phyloP scores from a whole-genome alignment of 805 yeast species.

The Naumovozyma baii region DNA sequence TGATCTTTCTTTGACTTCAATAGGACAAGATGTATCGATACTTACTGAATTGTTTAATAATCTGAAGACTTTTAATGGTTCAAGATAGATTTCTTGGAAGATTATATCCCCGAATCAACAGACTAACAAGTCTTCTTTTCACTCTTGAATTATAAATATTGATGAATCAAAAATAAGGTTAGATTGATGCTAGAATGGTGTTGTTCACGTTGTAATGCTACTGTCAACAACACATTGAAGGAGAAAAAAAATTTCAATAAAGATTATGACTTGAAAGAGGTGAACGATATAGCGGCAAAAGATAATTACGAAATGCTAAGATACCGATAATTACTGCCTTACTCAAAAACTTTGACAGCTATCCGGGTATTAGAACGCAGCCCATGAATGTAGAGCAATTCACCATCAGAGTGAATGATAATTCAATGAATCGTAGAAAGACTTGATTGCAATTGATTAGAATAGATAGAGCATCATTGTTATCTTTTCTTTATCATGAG shows the following conservation, averaged over 20 bases:
- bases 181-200: conserved; percentile 25
- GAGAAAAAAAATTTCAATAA: conserved; percentile 26
- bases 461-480: not conserved
- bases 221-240: conserved; percentile 26
- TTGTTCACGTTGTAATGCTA: conserved; percentile 24
- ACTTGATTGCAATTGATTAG: conserved; percentile 15
- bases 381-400: too few species aligned
- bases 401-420: too few species aligned
- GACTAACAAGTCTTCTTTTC: conserved; percentile 29
- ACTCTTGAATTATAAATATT: conserved; percentile 24
- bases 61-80: conserved; percentile 28
- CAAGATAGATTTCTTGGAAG: conserved; percentile 33
- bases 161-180: conserved; percentile 14
- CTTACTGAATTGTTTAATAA: conserved; percentile 28
- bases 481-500: too few species aligned
- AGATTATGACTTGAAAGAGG: conserved; percentile 22
- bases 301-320: conserved; percentile 33
- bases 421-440: too few species aligned
- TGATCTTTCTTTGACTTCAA: conserved; percentile 35
- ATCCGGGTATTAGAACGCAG: too few species aligned
- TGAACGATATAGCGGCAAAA: conserved; percentile 26
- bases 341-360: too few species aligned
- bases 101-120: conserved; percentile 27
- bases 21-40: conserved; percentile 27
- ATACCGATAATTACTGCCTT: too few species aligned